Base-by-base conservation (phyloP, 768 basidiomycete species). In the Mycena albidolilacea region DNA sequence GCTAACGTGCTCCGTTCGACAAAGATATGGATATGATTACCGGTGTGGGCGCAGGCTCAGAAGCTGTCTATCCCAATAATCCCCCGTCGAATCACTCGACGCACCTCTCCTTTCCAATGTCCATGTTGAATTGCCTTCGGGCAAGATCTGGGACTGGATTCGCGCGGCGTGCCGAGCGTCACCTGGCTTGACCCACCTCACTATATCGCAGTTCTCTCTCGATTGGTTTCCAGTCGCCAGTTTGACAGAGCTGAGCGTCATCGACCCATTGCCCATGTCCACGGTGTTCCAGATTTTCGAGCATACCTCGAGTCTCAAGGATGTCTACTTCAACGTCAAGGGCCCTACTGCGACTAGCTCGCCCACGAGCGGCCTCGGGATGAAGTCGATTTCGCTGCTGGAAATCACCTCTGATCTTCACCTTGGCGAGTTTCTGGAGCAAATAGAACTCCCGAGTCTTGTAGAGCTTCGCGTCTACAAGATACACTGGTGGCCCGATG, bases 91-190 rank as follows among this genome's bases (percentile, higher is more conserved):
- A 55, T 35, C 67, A 9, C 41, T 37, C 30, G 11, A 38, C 46
- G 72, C 72, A 12, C 72, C 72, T 23, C 23, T 69, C n/a, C 72
- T 73, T 21, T 44, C 55, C 10, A 46, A 21, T 21, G 11, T 73
- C n/a, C 48, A 55, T 35, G 63, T 38, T 39, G 67, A 73, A 21
- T 35, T 69, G n/a, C 67, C 72, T 9, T 63, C 67, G 5, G 30
- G 19, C 35, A 69, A 58, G 19, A 7, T 30, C 38, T 66, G 67
- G 67, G 72, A 73, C 35, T 73, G 72, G 72, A 66, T 69, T 39
- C 46, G 48, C 67, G 57, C 58, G 30, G 67, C 64, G 15, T 69
- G 58, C 43, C 57, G n/a, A 5, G 67, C 62, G 46, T 64, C 72
- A 5, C 67, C 72, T 58, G 15, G 67, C 60, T 21, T 73, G 41